Percentiles rank a stretch among this genome's conserved stretches.
phyloP scores from a whole-genome alignment of 1,284 basidiomycete genomes.

The Apiotrichum gracile region DNA sequence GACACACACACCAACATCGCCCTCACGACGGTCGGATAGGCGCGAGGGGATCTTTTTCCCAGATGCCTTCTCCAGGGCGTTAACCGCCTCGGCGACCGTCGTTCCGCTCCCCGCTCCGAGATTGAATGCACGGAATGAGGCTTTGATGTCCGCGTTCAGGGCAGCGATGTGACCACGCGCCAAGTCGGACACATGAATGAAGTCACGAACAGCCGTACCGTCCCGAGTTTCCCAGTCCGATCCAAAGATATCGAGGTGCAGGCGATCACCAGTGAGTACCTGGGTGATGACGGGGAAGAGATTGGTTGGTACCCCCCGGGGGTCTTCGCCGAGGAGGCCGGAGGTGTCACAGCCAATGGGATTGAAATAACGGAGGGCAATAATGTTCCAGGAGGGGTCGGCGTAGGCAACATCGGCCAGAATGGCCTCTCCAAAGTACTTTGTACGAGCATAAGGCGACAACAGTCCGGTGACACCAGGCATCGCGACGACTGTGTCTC shows the following conservation, averaged over 20 bases:
- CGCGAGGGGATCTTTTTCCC: conserved; percentile 1
- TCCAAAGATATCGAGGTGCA: conserved; percentile 21
- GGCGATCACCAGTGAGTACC: conserved; percentile 21
- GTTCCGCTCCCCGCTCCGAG: conserved; percentile 70
- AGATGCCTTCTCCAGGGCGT: conserved; percentile 3
- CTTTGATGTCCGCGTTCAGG: conserved; percentile 3
- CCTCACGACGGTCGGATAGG: conserved; percentile 3
- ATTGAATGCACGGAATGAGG: conserved; percentile 56
- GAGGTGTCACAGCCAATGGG: conserved; percentile 25
- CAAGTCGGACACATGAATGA: conserved; percentile 18
- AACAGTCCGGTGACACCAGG: conserved; percentile 9
- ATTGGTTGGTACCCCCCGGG: conserved; percentile 17
- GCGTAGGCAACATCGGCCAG: conserved; percentile 14
- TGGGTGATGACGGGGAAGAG: conserved; percentile 23
- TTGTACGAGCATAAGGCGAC: conserved; percentile 9
- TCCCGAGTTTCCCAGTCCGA: conserved; percentile 20
- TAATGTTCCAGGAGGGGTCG: conserved; percentile 14
- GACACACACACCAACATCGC: conserved; percentile 12
- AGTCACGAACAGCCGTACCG: conserved; percentile 7
- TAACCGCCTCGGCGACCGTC: conserved; percentile 48
- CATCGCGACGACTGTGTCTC: neutral
- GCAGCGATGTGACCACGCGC: conserved; percentile 24
- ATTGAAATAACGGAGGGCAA: conserved; percentile 25
- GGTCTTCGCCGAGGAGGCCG: conserved; percentile 25
- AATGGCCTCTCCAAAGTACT: conserved; percentile 14